These are phyloP conservation scores for Podospora pseudoanserina DNA, from an alignment of 495 filamentous ascomycete species.

Conservation along the genomic window DNA sequence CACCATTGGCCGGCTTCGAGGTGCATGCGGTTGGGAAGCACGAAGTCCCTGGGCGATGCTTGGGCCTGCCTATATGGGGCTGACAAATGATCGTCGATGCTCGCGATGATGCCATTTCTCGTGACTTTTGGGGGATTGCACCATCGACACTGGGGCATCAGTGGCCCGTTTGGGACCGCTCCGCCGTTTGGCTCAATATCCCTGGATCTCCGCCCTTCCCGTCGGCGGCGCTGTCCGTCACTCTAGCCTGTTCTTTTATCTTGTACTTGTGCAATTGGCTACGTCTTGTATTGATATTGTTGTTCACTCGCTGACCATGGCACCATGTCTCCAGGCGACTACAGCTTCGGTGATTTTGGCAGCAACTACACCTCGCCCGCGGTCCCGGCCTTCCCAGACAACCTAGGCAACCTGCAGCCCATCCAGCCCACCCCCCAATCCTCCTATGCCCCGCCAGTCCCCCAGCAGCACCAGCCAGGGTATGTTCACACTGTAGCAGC, in stretches of 20 bases:
- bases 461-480: slow-evolving; percentile 40
- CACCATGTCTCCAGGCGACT: slow-evolving; percentile 51
- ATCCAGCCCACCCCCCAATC: slow-evolving; percentile 43
- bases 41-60: slow-evolving; percentile 15
- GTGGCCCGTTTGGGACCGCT: slow-evolving; percentile 15
- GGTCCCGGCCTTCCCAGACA: slow-evolving; percentile 43
- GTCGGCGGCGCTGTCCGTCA: slow-evolving; percentile 26
- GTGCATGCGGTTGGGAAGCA: slow-evolving; percentile 24
- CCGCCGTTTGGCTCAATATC: slow-evolving; percentile 21
- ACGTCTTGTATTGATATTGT: slow-evolving; percentile 25
- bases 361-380: slow-evolving; percentile 47
- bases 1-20: background rate
- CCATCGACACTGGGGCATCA: slow-evolving; percentile 35
- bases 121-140: slow-evolving; percentile 38
- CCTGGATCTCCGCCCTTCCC: slow-evolving; percentile 31
- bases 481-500: slow-evolving; percentile 39
- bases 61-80: slow-evolving; percentile 27
- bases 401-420: slow-evolving; percentile 43
- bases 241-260: slow-evolving; percentile 15
- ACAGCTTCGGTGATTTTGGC: slow-evolving; percentile 45
- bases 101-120: slow-evolving; percentile 41
- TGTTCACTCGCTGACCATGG: slow-evolving; percentile 35
- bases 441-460: slow-evolving; percentile 35
- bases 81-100: slow-evolving; percentile 37
- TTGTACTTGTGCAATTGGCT: slow-evolving; percentile 13